Evolutionary conservation across 129 eudicot species (phyloP).

Genomic region (Flaveria trinervia): DNA sequence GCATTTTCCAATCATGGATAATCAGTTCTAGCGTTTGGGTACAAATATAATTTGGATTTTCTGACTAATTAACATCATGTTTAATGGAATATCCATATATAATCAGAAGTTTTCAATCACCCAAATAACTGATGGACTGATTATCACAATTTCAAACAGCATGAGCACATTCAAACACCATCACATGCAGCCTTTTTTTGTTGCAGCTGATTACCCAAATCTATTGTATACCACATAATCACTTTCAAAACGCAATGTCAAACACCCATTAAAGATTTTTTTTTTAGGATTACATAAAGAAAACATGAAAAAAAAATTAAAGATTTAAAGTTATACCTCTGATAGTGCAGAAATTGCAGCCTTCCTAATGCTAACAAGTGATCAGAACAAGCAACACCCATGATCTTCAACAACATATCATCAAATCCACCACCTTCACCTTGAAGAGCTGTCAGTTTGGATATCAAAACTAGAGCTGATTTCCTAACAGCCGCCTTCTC

Average conservation of each 20-base stretch:
- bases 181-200: neutral
- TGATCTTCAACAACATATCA: constrained; percentile 67
- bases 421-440: constrained; percentile 62
- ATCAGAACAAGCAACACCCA: constrained; percentile 94
- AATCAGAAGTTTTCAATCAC: neutral
- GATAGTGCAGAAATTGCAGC: constrained; percentile 89
- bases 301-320: neutral
- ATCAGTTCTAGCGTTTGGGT: neutral
- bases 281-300: neutral
- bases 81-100: neutral
- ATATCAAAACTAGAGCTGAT: constrained; percentile 77
- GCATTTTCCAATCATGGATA: neutral
- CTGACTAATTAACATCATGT: neutral
- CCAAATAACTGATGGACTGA: neutral
- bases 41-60: neutral
- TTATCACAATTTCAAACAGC: neutral
- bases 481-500: constrained; percentile 97
- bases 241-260: neutral
- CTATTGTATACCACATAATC: neutral
- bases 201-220: neutral
- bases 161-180: neutral
- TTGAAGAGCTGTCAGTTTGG: constrained; percentile 63
- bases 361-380: constrained; percentile 97
- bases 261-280: neutral
- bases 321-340: constrained; percentile 55